Base-by-base conservation (phyloP, 176 grass and related monocot genomes). In the Rhynchospora tenuis region DNA sequence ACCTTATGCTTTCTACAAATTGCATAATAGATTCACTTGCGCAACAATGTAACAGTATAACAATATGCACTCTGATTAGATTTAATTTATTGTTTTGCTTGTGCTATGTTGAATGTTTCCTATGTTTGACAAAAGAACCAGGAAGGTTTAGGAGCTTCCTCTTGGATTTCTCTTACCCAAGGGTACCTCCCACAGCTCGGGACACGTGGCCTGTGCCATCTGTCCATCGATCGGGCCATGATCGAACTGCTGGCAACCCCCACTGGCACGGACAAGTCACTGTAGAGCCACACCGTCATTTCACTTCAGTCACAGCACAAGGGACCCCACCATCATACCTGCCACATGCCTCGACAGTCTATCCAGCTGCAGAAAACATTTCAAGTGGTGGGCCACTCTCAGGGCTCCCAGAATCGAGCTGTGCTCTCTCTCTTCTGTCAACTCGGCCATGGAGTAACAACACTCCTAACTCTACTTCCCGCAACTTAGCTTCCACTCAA, bases 381-480 rank as follows among this genome's bases (percentile, higher is more conserved):
- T 89, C 90, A 73, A 87, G 86, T 5, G 88, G 88, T 0, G 91
- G 86, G 83, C 82, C 79, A 65, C 77, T 92, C 6, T n/a, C 88
- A 64, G 88, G 87, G 83, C 88, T 91, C 83, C 64, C 90, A 9
- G 94, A 94, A 88, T 97, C 92, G 23, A 94, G 94, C 85, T 94
- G 94, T 97, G 94, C 94, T 97, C 94, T 97, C 94, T 97, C 94
- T 97, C 94, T 97, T 97, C 94, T 97, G 94, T 97, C 94, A 97
- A 92, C 88, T 89, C 94, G 92, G 81, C 90, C 87, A 83, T 92
- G 88, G 88, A 86, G 84, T 87, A 78, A 76, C 63, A 87, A 89
- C 59, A 64, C 85, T 81, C 85, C 88, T 67, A 87, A 72, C 26
- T 17, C 84, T 46, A 71, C 84, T 90, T 63, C 80, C 66, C 83